These are phyloP conservation scores for Podospora appendiculata DNA, from an alignment of 495 filamentous ascomycete genomes.

Conservation along the genomic window DNA sequence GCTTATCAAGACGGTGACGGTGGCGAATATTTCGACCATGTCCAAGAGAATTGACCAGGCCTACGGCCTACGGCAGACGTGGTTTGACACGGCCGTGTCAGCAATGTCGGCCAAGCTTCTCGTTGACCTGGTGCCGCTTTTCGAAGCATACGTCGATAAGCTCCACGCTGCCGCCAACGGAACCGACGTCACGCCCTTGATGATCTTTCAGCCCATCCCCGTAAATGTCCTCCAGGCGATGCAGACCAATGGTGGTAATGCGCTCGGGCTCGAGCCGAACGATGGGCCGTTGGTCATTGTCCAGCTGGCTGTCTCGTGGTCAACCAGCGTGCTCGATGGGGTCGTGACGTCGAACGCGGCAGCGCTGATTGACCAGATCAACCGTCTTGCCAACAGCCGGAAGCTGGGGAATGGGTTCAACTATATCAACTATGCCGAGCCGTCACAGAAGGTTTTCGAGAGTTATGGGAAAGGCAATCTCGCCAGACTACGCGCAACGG, in stretches of 20 bases:
- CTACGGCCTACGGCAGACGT: slow-evolving; percentile 9
- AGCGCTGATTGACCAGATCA: slow-evolving; percentile 21
- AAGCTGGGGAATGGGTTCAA: slow-evolving; percentile 44
- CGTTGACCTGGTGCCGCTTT: slow-evolving; percentile 11
- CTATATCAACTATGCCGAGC: slow-evolving; percentile 46
- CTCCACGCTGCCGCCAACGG: slow-evolving; percentile 4
- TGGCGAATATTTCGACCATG: slow-evolving; percentile 10
- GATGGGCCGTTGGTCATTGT: slow-evolving; percentile 18
- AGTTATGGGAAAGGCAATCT: slow-evolving; percentile 35
- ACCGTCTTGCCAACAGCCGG: slow-evolving; percentile 31
- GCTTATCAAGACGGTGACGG: slow-evolving; percentile 1
- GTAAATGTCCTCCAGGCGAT: slow-evolving; percentile 17
- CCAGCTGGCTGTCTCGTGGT: slow-evolving; percentile 12
- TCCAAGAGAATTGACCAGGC: slow-evolving; percentile 5
- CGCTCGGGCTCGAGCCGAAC: slow-evolving; percentile 15
- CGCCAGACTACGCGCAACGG: slow-evolving; percentile 22
- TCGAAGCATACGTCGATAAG: slow-evolving; percentile 3
- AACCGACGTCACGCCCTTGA: slow-evolving; percentile 2
- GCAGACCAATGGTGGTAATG: slow-evolving; percentile 23
- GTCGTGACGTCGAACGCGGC: slow-evolving; percentile 21
- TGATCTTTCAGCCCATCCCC: slow-evolving; percentile 18
- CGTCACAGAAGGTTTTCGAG: slow-evolving; percentile 32
- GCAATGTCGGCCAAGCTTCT: slow-evolving; percentile 10
- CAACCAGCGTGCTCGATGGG: slow-evolving; percentile 6
- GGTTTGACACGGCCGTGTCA: slow-evolving; percentile 9